Base-by-base conservation (phyloP, 306 rosid species). In the Ochetophila trinervis region DNA sequence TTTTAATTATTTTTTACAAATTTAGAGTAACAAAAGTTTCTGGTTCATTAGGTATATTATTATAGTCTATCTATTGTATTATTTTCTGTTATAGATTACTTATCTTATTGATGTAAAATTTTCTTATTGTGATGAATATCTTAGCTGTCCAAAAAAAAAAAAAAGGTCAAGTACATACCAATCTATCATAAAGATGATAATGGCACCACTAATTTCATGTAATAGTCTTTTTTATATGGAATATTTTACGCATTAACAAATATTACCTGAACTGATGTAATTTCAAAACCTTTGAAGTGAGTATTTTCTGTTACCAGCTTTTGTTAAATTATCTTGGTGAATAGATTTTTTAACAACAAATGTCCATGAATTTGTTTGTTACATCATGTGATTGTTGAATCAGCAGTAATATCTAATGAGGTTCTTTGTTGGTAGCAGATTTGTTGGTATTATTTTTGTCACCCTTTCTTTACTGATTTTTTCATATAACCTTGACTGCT, bases 251-350 rank as follows among this genome's bases (percentile, higher is more conserved):
- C 36, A 22, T 62, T 62, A 8, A 6, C 6, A 53, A 53, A 13
- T 17, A 22, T 32, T 30, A 9, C 20, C 22, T 49, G 34, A 57
- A 48, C 36, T 35, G 22, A 27, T 49, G 23, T 14, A 2, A 35
- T 36, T 21, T 45, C 20, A 37, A 44, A 57, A 57, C 21, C 27
- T 10, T 68, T 57, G 44, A 56, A 57, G 23, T 24, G 34, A 52
- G 54, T 19, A 57, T 17, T 68, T 24, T n/a, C 47, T 47, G 34
- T 40, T 1, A 5, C 30, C 20, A 34, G 66, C 40, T 55, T 15
- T 63, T 54, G 12, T 24, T 37, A 47, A 65, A 57, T 73, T 22
- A 49, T 42, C 24, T 69, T 13, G 60, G 32, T 14, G 32, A 35
- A 7, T 36, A 49, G 12, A 47, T 13, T 36, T 22, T 47, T 17